Conservation (phyloP, 805 yeast species). For the Saccharomyces kudriavzevii region DNA sequence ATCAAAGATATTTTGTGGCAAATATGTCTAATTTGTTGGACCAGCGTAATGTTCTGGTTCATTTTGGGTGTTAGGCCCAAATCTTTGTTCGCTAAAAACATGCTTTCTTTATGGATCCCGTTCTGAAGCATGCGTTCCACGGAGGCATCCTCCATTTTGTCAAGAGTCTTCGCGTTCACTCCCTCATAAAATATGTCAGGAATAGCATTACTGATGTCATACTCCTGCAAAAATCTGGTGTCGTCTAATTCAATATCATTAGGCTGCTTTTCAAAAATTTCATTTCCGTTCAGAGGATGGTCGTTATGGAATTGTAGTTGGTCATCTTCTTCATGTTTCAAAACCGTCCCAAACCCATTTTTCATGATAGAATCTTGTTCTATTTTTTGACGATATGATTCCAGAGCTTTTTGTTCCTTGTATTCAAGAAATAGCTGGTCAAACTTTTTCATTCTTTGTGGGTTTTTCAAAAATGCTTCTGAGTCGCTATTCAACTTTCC, state of each 20-base stretch:
- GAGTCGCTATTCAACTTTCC: conserved; percentile 55
- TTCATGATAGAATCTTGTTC: conserved; percentile 34
- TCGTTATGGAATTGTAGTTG: conserved; percentile 6
- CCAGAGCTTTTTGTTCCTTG: conserved; percentile 25
- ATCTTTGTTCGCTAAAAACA: conserved; percentile 33
- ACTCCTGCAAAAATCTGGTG: conserved; percentile 66
- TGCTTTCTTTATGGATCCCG: conserved; percentile 32
- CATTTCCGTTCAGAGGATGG: conserved; percentile 3
- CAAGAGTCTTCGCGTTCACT: conserved; percentile 38
- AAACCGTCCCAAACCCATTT: conserved; percentile 29
- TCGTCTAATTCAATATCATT: conserved; percentile 44
- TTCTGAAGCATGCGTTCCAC: conserved; percentile 34
- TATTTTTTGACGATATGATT: conserved; percentile 18
- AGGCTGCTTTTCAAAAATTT: conserved; percentile 32
- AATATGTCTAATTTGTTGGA: conserved; percentile 80
- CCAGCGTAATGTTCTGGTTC: conserved; percentile 58
- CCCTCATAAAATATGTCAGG: conserved; percentile 59
- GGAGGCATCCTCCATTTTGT: conserved; percentile 38
- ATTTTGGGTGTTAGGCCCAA: conserved; percentile 57
- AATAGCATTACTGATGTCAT: conserved; percentile 72
- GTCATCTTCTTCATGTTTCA: conserved; percentile 30
- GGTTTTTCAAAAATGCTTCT: conserved; percentile 59
- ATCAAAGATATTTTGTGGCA: conserved; percentile 85
- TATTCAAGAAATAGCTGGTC: conserved; percentile 28
- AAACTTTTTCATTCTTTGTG: conserved; percentile 58